Percentiles rank a stretch among this genome's conserved stretches.
phyloP scores from a whole-genome alignment of 257 asterid species.

The Ophiorrhiza pumila region DNA sequence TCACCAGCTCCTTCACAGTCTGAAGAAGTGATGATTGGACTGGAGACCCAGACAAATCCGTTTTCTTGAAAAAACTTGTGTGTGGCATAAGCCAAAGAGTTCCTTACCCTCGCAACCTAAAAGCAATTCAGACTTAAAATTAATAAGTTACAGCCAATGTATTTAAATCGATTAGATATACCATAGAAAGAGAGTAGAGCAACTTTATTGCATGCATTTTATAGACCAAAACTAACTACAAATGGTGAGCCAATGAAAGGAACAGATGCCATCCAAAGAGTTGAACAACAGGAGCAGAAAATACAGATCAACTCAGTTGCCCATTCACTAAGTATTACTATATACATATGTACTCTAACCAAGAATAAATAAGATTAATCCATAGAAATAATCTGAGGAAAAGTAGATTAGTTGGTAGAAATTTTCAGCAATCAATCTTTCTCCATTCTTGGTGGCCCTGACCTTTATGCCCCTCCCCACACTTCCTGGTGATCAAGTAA shows the following conservation, averaged over 20 bases:
- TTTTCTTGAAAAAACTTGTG: constrained; percentile 93
- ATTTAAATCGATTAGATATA: background rate
- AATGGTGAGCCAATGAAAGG: background rate
- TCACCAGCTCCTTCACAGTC: constrained; percentile 99
- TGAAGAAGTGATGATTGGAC: constrained; percentile 96
- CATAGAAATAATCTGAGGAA: background rate
- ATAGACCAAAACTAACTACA: background rate
- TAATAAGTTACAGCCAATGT: background rate
- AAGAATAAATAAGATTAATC: background rate
- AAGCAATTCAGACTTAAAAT: constrained; percentile 21
- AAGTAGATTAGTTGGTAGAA: background rate
- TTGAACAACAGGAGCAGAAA: background rate
- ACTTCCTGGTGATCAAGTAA: background rate
- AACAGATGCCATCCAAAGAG: background rate
- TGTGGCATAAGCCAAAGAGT: constrained; percentile 89
- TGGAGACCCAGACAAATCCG: constrained; percentile 95
- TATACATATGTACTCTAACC: background rate
- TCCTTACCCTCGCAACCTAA: constrained; percentile 96
- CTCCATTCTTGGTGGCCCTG: background rate
- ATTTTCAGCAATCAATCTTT: background rate
- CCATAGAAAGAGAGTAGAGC: background rate
- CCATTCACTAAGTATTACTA: constrained; percentile 2
- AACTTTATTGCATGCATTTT: background rate
- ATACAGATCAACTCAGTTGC: background rate
- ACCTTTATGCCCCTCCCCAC: no score